Conservation (phyloP, 108 stramenopile genomes). For the Cyclotella kingstonii region DNA sequence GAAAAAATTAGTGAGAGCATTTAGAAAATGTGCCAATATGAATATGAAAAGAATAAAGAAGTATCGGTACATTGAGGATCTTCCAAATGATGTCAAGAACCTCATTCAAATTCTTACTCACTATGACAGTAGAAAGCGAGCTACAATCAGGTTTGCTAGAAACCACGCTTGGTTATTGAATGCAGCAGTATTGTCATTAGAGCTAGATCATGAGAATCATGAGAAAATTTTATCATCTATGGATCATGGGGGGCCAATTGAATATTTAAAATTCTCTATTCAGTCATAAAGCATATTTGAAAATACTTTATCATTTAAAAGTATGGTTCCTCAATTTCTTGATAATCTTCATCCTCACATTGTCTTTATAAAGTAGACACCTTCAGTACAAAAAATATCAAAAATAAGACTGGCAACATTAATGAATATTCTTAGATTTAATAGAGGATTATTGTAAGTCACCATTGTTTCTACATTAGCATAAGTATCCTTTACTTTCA, state of each 20-base stretch:
- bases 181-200: neutral
- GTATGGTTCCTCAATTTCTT: too few species aligned
- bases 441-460: too few species aligned
- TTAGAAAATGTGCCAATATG: slow-evolving; percentile 8
- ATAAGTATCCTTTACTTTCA: too few species aligned
- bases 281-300: too few species aligned
- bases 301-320: too few species aligned
- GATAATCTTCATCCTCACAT: too few species aligned
- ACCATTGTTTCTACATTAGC: too few species aligned
- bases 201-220: neutral
- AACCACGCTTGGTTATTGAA: slow-evolving; percentile 8
- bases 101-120: slow-evolving; percentile 29
- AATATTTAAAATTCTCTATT: slow-evolving; percentile 9
- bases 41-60: slow-evolving; percentile 20
- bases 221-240: slow-evolving; percentile 1
- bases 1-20: slow-evolving; percentile 19
- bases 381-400: too few species aligned
- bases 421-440: too few species aligned
- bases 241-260: slow-evolving; percentile 26
- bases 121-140: slow-evolving; percentile 16
- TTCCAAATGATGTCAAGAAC: slow-evolving; percentile 24
- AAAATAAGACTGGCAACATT: too few species aligned
- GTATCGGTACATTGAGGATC: slow-evolving; percentile 25
- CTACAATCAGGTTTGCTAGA: slow-evolving; percentile 27
- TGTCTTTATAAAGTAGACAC: too few species aligned